Evolutionary conservation across 2,329 filamentous ascomycete species (phyloP).

Genomic region (Plenodomus tracheiphilus): DNA sequence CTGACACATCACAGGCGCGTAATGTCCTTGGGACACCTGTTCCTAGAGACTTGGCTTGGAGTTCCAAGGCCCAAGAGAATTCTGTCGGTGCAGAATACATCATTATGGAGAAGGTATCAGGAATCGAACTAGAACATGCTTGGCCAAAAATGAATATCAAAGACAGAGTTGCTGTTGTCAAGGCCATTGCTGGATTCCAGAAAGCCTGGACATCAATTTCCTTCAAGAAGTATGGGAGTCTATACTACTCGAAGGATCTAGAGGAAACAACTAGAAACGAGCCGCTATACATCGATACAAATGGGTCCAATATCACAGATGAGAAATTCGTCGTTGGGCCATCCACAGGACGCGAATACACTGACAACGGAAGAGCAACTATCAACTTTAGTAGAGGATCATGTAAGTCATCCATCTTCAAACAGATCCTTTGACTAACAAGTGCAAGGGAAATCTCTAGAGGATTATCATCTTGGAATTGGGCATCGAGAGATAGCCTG

Average conservation of each 20-base stretch:
- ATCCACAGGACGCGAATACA: constrained; percentile 35
- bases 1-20: constrained; percentile 24
- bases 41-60: constrained; percentile 41
- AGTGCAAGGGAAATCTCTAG: constrained; percentile 30
- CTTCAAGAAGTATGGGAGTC: constrained; percentile 30
- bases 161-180: constrained; percentile 30
- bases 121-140: constrained; percentile 31
- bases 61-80: constrained; percentile 28
- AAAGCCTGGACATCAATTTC: constrained; percentile 35
- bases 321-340: constrained; percentile 45
- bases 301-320: constrained; percentile 19
- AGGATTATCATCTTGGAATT: constrained; percentile 40
- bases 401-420: constrained; percentile 33
- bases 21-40: constrained; percentile 36
- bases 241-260: constrained; percentile 41
- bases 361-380: constrained; percentile 36
- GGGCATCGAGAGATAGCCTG: constrained; percentile 40
- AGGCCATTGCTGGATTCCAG: constrained; percentile 34
- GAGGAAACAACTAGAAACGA: constrained; percentile 6
- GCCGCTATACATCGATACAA: constrained; percentile 21
- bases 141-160: constrained; percentile 34
- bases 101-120: constrained; percentile 35
- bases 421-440: constrained; percentile 12
- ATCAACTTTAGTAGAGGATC: constrained; percentile 42
- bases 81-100: constrained; percentile 41